phyloP scores from a whole-genome alignment of 1,284 basidiomycete species.

The Peniophora sp. region DNA sequence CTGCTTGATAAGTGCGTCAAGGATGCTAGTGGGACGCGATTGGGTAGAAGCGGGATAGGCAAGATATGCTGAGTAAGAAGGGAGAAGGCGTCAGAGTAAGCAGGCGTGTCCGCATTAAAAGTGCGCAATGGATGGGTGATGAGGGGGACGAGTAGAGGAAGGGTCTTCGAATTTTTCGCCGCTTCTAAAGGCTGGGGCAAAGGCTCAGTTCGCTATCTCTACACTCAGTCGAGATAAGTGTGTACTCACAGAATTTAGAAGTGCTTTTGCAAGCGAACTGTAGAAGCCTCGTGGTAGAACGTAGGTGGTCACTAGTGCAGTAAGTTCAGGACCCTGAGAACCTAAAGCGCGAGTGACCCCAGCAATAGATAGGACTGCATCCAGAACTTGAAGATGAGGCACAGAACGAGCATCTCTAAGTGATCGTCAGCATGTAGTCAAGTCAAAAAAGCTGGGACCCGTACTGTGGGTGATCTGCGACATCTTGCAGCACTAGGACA shows the following conservation, averaged over 20 bases:
- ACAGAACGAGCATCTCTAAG: slow-evolving; percentile 30
- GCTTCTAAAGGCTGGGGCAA: slow-evolving; percentile 32
- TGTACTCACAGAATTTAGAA: slow-evolving; percentile 19
- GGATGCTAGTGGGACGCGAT: slow-evolving; percentile 51
- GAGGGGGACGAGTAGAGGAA: slow-evolving; percentile 37
- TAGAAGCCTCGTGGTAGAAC: slow-evolving; percentile 36
- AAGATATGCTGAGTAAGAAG: slow-evolving; percentile 43
- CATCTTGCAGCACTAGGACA: slow-evolving; percentile 41
- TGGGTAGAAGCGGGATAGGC: slow-evolving; percentile 57
- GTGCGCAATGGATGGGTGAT: slow-evolving; percentile 29
- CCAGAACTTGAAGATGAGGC: slow-evolving; percentile 33
- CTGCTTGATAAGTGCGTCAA: slow-evolving; percentile 36
- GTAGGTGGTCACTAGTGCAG: slow-evolving; percentile 27
- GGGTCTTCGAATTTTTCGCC: slow-evolving; percentile 21
- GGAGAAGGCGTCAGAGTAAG: slow-evolving; percentile 16
- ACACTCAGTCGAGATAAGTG: background rate
- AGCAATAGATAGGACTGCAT: slow-evolving; percentile 24
- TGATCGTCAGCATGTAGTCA: slow-evolving; percentile 3
- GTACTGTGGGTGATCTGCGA: slow-evolving; percentile 42
- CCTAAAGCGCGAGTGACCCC: slow-evolving; percentile 23
- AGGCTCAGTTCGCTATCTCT: background rate
- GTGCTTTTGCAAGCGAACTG: slow-evolving; percentile 22
- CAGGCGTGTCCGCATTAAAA: slow-evolving; percentile 20
- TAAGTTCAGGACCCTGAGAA: slow-evolving; percentile 13
- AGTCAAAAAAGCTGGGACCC: slow-evolving; percentile 9